Conservation (phyloP, 768 basidiomycete species). For the Hypsizygus marmoreus region DNA sequence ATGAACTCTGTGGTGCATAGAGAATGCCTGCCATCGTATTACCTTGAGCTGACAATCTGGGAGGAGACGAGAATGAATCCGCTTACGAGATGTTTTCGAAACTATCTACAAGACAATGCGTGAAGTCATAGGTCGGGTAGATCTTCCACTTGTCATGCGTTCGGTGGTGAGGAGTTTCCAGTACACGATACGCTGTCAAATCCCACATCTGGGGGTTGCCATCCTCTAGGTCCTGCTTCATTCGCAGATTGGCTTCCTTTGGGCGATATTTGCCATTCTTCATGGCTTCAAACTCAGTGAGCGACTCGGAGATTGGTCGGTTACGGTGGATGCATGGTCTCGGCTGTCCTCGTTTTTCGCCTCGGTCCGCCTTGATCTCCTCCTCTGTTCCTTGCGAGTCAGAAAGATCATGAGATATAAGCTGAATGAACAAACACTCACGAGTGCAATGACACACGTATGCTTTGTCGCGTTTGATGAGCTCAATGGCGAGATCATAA, state of each 20-base stretch:
- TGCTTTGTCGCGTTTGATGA: constrained; percentile 88
- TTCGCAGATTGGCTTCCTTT: constrained; percentile 90
- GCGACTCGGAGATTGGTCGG: constrained; percentile 84
- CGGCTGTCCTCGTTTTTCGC: constrained; percentile 80
- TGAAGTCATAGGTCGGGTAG: constrained; percentile 98
- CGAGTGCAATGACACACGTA: constrained; percentile 97
- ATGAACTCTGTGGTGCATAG: constrained; percentile 97
- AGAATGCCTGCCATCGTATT: constrained; percentile 69
- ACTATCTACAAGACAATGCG: constrained; percentile 97
- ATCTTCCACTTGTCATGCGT: constrained; percentile 94
- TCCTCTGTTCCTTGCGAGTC: constrained; percentile 72
- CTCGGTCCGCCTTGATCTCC: constrained; percentile 86
- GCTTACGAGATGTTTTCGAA: constrained; percentile 98
- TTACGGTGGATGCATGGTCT: constrained; percentile 85
- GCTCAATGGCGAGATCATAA: constrained; percentile 82
- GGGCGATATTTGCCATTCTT: constrained; percentile 86
- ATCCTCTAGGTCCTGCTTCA: constrained; percentile 94
- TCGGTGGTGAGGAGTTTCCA: constrained; percentile 89
- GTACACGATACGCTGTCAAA: constrained; percentile 91
- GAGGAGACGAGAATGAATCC: not conserved
- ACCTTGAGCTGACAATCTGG: constrained; percentile 3
- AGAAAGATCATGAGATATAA: constrained; percentile 3
- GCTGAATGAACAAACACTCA: constrained; percentile 40
- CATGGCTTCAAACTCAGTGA: constrained; percentile 91
- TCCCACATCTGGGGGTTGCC: constrained; percentile 99